A percentile compares a stretch with the other conserved stretches of the same genome.
Evolutionary conservation across 495 filamentous ascomycete species (phyloP).

Genomic region (Paragyromitra xinjiangensis): DNA sequence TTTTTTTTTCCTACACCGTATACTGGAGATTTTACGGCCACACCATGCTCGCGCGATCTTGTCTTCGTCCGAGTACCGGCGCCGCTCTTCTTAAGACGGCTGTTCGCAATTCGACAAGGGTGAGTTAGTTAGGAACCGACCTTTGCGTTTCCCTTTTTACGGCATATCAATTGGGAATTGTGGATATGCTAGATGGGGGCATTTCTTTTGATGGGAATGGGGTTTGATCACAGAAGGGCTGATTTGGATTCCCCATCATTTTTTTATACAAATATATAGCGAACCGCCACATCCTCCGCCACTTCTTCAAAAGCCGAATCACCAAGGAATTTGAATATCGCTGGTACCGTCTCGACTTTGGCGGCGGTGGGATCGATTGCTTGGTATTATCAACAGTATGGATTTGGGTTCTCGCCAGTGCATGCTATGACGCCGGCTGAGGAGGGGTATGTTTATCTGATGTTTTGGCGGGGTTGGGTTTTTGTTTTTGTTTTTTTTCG

Average conservation of each 20-base stretch:
- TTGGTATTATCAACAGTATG: slow-evolving; percentile 97
- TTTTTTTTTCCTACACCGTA: neutral
- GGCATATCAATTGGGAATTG: slow-evolving; percentile 46
- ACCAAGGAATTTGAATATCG: slow-evolving; percentile 75
- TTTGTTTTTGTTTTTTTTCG: neutral
- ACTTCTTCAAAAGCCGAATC: slow-evolving; percentile 66
- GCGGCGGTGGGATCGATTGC: slow-evolving; percentile 85
- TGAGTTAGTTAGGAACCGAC: slow-evolving; percentile 32
- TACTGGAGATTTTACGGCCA: slow-evolving; percentile 52
- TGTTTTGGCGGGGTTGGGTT: slow-evolving; percentile 43
- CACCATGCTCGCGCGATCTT: slow-evolving; percentile 87
- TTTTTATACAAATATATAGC: slow-evolving; percentile 60
- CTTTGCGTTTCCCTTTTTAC: slow-evolving; percentile 5
- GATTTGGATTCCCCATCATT: slow-evolving; percentile 30
- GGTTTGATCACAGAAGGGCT: slow-evolving; percentile 26
- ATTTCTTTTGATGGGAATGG: neutral
- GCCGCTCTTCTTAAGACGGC: slow-evolving; percentile 69
- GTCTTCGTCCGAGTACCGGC: slow-evolving; percentile 77
- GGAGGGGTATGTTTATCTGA: slow-evolving; percentile 84
- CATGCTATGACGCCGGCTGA: slow-evolving; percentile 91
- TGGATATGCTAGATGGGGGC: neutral
- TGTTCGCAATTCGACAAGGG: slow-evolving; percentile 57
- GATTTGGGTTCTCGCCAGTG: slow-evolving; percentile 68
- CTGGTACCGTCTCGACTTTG: slow-evolving; percentile 81
- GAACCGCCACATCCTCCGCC: slow-evolving; percentile 69